These are phyloP conservation scores for Phragmites australis DNA, from an alignment of 176 grass and related monocot genomes.

Conservation along the genomic window DNA sequence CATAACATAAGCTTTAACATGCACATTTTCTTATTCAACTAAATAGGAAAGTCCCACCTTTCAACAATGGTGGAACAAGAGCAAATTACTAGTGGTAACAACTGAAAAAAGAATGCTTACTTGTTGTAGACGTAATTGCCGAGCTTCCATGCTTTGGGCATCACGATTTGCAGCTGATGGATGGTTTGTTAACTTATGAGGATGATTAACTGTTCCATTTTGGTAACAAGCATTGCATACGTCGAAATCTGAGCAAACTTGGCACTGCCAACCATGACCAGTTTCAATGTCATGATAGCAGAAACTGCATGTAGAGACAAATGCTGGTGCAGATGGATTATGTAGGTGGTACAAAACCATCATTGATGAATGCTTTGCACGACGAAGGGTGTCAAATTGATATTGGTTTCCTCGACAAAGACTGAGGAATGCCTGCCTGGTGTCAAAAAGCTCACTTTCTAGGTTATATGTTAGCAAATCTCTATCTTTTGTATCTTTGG, in stretches of 20 bases:
- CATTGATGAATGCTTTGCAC: conserved; percentile 99
- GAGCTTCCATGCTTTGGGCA: conserved; percentile 97
- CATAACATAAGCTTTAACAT: too few relatives aligned
- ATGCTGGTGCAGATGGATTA: conserved; percentile 95
- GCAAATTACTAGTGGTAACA: conserved; percentile 8
- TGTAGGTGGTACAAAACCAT: conserved; percentile 99
- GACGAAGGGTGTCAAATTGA: conserved; percentile 96
- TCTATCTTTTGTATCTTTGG: conserved; percentile 87
- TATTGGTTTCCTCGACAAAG: conserved; percentile 99
- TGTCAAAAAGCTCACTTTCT: conserved; percentile 99
- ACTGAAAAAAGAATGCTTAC: conserved; percentile 46
- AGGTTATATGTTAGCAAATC: conserved; percentile 98
- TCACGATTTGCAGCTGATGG: conserved; percentile 77
- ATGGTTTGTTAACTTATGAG: conserved; percentile 90
- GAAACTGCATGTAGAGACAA: conserved; percentile 89
- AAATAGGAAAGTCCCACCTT: conserved; percentile 10
- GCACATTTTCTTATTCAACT: not conserved
- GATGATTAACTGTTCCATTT: conserved; percentile 85
- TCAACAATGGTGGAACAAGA: conserved; percentile 18
- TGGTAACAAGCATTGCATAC: conserved; percentile 89
- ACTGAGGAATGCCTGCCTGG: conserved; percentile 92
- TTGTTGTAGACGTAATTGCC: conserved; percentile 87
- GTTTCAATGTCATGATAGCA: conserved; percentile 95
- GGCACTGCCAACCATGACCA: conserved; percentile 96
- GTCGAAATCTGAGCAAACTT: conserved; percentile 97